A percentile compares a stretch with the other conserved stretches of the same genome.
Conservation (phyloP, 2,329 filamentous ascomycete species). For the Sclerotinia glacialis region DNA sequence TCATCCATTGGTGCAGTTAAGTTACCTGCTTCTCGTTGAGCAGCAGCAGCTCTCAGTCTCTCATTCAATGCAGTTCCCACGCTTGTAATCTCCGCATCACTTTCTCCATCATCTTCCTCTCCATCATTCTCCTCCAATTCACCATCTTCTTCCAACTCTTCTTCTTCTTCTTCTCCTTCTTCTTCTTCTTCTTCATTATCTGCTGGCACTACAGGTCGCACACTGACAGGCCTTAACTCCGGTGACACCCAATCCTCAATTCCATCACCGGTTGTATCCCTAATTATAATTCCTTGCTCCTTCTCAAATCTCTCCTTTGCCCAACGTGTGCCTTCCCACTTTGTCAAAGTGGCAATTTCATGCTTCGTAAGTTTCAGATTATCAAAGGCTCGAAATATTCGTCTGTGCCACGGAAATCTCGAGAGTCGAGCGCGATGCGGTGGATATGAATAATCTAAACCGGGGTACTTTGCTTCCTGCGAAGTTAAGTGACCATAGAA, state of each 20-base stretch:
- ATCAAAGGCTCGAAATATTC: constrained; percentile 75
- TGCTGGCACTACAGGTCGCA: constrained; percentile 26
- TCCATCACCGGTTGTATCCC: constrained; percentile 68
- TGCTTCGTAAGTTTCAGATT: constrained; percentile 62
- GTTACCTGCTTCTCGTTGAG: constrained; percentile 60
- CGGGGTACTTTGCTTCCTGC: constrained; percentile 77
- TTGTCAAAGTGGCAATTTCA: constrained; percentile 70
- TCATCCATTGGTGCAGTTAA: constrained; percentile 60
- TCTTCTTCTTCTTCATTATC: constrained; percentile 34
- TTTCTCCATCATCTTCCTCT: constrained; percentile 48
- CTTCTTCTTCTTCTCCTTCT: constrained; percentile 36
- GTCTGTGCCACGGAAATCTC: constrained; percentile 72
- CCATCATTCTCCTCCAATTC: constrained; percentile 39
- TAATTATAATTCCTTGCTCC: constrained; percentile 67
- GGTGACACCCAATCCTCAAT: constrained; percentile 61
- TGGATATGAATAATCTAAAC: constrained; percentile 71
- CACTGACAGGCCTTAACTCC: constrained; percentile 35
- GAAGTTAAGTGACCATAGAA: constrained; percentile 80
- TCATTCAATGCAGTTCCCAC: constrained; percentile 62
- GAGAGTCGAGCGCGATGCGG: constrained; percentile 75
- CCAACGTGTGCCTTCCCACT: constrained; percentile 83
- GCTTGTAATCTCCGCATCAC: constrained; percentile 54
- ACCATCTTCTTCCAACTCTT: constrained; percentile 41
- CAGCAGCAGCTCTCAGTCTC: constrained; percentile 62
- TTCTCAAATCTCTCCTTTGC: constrained; percentile 76